Evolutionary conservation across 129 eudicot species (phyloP).

Genomic region (Pulicaria dysenterica): DNA sequence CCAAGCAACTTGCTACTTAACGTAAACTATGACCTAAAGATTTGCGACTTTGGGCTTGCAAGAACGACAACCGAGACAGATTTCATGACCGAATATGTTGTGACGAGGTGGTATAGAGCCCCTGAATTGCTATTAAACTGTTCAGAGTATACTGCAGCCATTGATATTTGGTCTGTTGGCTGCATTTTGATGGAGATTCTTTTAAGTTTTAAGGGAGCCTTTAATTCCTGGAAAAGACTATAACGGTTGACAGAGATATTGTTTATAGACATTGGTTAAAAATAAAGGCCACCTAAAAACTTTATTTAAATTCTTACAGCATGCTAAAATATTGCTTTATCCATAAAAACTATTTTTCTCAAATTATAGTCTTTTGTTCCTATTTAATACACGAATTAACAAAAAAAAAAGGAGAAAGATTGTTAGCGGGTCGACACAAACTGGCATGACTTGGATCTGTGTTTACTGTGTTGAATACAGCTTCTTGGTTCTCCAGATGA

Average conservation of each 20-base stretch:
- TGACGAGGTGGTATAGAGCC: slow-evolving; percentile 18
- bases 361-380: too few species aligned
- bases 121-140: slow-evolving; percentile 12
- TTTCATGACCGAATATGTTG: slow-evolving; percentile 14
- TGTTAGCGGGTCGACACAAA: too few species aligned
- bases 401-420: too few species aligned
- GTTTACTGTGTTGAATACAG: slow-evolving; percentile 50
- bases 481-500: slow-evolving; percentile 88
- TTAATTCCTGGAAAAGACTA: slow-evolving; percentile 14
- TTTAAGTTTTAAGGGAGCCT: slow-evolving; percentile 16
- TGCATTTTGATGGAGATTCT: slow-evolving; percentile 16
- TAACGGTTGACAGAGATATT: too few species aligned
- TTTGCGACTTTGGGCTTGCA: slow-evolving; percentile 8
- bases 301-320: too few species aligned
- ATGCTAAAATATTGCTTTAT: too few species aligned
- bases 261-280: too few species aligned
- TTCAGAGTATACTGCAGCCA: slow-evolving; percentile 16
- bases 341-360: too few species aligned
- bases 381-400: too few species aligned
- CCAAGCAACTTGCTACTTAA: slow-evolving; percentile 18
- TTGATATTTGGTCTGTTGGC: slow-evolving; percentile 15
- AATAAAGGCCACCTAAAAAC: too few species aligned
- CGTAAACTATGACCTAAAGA: slow-evolving; percentile 9
- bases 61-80: slow-evolving; percentile 15
- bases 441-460: too few species aligned